Conservation (phyloP, 2,329 filamentous ascomycete genomes). For the Diaporthe citri region DNA sequence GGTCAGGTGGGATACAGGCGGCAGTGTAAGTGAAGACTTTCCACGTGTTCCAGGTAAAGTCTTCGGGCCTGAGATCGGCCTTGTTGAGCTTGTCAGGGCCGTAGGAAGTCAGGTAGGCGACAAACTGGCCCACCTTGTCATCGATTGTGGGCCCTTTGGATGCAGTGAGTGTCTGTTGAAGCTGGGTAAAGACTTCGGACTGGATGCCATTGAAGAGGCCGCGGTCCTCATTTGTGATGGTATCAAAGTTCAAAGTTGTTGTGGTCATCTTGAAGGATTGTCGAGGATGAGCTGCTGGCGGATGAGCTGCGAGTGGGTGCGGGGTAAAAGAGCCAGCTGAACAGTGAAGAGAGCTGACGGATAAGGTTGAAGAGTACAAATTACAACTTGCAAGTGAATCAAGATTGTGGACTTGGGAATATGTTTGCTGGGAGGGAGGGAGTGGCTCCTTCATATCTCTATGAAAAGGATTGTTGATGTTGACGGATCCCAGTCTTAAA, state of each 20-base stretch:
- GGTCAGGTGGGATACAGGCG: neutral
- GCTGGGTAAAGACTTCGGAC: neutral
- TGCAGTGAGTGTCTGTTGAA: neutral
- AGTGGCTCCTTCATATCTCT: neutral
- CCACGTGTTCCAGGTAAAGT: neutral
- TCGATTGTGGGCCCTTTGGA: neutral
- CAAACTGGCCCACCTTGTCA: neutral
- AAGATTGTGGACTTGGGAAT: neutral
- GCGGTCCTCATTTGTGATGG: neutral
- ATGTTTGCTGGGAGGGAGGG: neutral
- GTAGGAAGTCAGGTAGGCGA: constrained; percentile 19
- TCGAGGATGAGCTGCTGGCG: neutral
- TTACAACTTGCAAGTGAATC: neutral
- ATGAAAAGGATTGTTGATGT: neutral
- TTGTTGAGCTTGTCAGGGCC: neutral
- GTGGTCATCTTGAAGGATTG: neutral
- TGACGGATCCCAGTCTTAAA: neutral
- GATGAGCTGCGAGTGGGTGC: neutral
- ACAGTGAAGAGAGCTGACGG: neutral
- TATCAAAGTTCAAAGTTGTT: neutral
- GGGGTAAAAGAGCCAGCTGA: neutral
- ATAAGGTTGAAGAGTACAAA: neutral
- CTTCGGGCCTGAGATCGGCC: neutral
- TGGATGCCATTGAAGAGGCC: neutral
- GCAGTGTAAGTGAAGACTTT: neutral